Conservation (phyloP, 1,284 basidiomycete genomes). For the Volvariella surrecta region DNA sequence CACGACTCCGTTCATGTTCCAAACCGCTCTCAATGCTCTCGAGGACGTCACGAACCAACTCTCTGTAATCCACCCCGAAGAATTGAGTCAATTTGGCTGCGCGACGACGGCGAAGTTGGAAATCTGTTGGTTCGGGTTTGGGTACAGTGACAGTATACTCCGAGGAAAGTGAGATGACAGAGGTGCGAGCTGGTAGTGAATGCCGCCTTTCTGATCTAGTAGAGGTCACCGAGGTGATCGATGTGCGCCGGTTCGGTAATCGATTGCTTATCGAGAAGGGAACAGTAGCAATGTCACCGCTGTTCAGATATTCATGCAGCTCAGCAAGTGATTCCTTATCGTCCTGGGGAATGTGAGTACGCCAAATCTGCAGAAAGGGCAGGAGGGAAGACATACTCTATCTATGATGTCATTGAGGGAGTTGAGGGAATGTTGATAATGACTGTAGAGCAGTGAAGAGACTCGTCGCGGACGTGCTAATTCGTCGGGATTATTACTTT, state of each 20-base stretch:
- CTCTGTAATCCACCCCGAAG: slow-evolving; percentile 75
- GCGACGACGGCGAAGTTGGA: slow-evolving; percentile 60
- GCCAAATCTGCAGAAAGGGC: slow-evolving; percentile 4
- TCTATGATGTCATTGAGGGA: slow-evolving; percentile 71
- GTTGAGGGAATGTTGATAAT: slow-evolving; percentile 70
- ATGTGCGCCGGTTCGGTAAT: slow-evolving; percentile 20
- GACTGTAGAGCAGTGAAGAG: slow-evolving; percentile 51
- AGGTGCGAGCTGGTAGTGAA: slow-evolving; percentile 60
- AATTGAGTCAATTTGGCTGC: slow-evolving; percentile 77
- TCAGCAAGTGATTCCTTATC: slow-evolving; percentile 65
- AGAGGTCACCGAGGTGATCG: slow-evolving; percentile 28
- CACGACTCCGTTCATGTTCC: slow-evolving; percentile 54
- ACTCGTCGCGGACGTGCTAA: slow-evolving; percentile 2
- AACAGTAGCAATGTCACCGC: slow-evolving; percentile 17
- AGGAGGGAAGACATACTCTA: slow-evolving; percentile 37
- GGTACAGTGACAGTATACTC: slow-evolving; percentile 31
- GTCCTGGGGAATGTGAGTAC: slow-evolving; percentile 36
- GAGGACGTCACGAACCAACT: slow-evolving; percentile 64
- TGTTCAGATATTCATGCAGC: slow-evolving; percentile 60
- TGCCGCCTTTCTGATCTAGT: slow-evolving; percentile 52
- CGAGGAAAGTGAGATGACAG: slow-evolving; percentile 49
- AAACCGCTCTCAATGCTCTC: slow-evolving; percentile 72
- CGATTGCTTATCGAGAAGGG: slow-evolving; percentile 11
- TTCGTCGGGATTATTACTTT: slow-evolving; percentile 12
- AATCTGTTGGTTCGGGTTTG: slow-evolving; percentile 39